A percentile compares a stretch with the other conserved stretches of the same genome.
These are phyloP conservation scores for Cydonia oblonga DNA, from an alignment of 331 rosid species.

Conservation along the genomic window DNA sequence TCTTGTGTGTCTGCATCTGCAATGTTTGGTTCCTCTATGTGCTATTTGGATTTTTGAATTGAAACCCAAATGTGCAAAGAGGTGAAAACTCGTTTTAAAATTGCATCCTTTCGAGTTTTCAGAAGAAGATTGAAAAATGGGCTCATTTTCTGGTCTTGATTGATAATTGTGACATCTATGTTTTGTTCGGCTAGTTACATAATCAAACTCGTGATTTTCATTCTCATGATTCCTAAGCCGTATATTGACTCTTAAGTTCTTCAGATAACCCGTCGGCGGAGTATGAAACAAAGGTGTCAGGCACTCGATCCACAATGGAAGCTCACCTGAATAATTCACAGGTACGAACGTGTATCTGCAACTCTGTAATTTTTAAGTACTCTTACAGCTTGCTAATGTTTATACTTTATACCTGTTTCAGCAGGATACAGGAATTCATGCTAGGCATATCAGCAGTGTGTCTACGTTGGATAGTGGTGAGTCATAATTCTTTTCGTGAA, in stretches of 20 bases:
- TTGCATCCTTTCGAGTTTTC: background rate
- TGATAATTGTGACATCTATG: background rate
- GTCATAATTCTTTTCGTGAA: slow-evolving; percentile 3
- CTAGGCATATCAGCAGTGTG: slow-evolving; percentile 80
- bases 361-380: background rate
- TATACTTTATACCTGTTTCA: background rate
- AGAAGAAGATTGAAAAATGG: background rate
- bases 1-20: background rate
- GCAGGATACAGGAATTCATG: slow-evolving; percentile 87
- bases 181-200: background rate
- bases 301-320: slow-evolving; percentile 37
- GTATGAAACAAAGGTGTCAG: slow-evolving; percentile 31
- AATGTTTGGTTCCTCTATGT: background rate
- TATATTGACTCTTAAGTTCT: slow-evolving; percentile 14
- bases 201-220: background rate
- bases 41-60: background rate
- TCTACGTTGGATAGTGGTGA: slow-evolving; percentile 92
- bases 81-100: background rate
- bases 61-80: background rate
- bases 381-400: background rate
- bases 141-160: background rate
- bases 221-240: slow-evolving; percentile 8
- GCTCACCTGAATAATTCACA: slow-evolving; percentile 4
- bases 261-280: slow-evolving; percentile 37
- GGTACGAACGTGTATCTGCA: slow-evolving; percentile 22